Percentiles rank a stretch among this genome's conserved stretches.
phyloP scores from a whole-genome alignment of 2,329 filamentous ascomycete genomes.

The Sporothrix humicola region DNA sequence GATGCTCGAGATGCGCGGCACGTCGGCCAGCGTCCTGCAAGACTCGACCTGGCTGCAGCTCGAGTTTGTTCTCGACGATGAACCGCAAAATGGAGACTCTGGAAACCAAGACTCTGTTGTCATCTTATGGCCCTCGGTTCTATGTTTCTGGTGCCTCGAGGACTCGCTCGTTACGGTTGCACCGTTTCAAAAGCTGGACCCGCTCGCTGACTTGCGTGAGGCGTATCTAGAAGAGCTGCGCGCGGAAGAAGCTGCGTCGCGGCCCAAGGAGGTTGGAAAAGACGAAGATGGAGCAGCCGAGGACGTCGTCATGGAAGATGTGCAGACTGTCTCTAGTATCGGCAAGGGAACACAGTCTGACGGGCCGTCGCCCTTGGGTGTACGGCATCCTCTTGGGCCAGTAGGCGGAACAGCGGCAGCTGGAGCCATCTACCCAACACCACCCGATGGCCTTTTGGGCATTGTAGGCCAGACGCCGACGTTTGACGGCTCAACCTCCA shows the following conservation, averaged over 20 bases:
- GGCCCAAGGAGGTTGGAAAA: not conserved
- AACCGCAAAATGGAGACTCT: constrained; percentile 49
- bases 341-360: constrained; percentile 31
- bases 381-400: constrained; percentile 56
- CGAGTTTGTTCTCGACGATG: constrained; percentile 45
- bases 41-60: constrained; percentile 59
- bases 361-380: constrained; percentile 53
- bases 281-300: constrained; percentile 19
- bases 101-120: constrained; percentile 52
- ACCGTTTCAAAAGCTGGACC: constrained; percentile 35
- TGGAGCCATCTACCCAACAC: constrained; percentile 69
- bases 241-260: constrained; percentile 29
- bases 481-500: constrained; percentile 61
- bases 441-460: constrained; percentile 68
- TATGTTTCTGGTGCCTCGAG: constrained; percentile 57
- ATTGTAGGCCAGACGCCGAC: constrained; percentile 60
- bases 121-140: constrained; percentile 60
- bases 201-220: constrained; percentile 32
- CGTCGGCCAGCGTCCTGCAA: constrained; percentile 52
- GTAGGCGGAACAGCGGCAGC: constrained; percentile 37
- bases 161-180: constrained; percentile 19
- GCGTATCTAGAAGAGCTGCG: constrained; percentile 34
- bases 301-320: constrained; percentile 36
- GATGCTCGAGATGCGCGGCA: constrained; percentile 57
- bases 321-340: constrained; percentile 23